Percentiles rank a stretch among this genome's conserved stretches.
Evolutionary conservation across 306 rosid species (phyloP).

Genomic region (Inga leiocalycina): DNA sequence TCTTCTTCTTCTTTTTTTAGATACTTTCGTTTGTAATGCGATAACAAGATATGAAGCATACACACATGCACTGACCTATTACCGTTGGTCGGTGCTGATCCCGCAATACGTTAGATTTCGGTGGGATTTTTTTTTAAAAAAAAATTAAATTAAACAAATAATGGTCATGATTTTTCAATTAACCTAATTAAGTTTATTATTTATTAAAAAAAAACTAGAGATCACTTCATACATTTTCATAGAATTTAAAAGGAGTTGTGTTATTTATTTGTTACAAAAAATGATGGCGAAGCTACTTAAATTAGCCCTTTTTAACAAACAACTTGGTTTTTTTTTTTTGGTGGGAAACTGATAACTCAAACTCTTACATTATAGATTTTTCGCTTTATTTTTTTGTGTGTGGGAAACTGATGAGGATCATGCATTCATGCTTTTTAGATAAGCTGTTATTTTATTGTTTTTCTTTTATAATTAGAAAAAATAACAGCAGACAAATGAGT

Average conservation of each 20-base stretch:
- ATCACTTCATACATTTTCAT: background rate
- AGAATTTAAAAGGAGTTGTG: background rate
- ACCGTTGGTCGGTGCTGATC: slow-evolving; percentile 46
- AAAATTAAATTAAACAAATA: background rate
- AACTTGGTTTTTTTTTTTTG: background rate
- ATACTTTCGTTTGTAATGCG: background rate
- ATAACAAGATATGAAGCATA: slow-evolving; percentile 6
- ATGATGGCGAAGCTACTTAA: background rate
- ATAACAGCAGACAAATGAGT: background rate
- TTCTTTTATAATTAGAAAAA: too few relatives aligned
- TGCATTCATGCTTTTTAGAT: too few relatives aligned
- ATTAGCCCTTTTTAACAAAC: background rate
- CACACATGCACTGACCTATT: slow-evolving; percentile 33
- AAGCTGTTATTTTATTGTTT: too few relatives aligned
- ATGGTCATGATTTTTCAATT: background rate
- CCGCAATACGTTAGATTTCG: slow-evolving; percentile 10
- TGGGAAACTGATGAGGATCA: too few relatives aligned
- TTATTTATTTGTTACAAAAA: too few relatives aligned
- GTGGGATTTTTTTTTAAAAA: background rate
- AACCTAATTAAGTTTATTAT: background rate
- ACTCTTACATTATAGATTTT: too few relatives aligned
- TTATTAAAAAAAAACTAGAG: too few relatives aligned
- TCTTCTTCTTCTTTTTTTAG: background rate
- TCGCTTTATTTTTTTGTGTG: too few relatives aligned
- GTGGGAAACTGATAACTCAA: background rate